These are phyloP conservation scores for Coemansia sp. DNA, from an alignment of 192 early-diverging fungal genomes.

Conservation along the genomic window DNA sequence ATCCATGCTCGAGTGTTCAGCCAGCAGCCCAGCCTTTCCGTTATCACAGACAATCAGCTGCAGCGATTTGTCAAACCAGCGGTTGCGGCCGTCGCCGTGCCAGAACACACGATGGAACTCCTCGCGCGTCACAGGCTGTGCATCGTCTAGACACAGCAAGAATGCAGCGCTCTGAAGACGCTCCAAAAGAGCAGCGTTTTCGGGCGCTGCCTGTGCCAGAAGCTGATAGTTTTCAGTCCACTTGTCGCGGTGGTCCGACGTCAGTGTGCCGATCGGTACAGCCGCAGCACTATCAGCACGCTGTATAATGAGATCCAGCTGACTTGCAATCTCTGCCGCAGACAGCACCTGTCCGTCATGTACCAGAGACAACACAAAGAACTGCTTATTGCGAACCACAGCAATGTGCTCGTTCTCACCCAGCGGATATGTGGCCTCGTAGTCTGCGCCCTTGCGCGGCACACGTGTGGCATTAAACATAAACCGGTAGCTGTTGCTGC, in stretches of 20 bases:
- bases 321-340: constrained; percentile 78
- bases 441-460: constrained; percentile 82
- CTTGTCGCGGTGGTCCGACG: constrained; percentile 89
- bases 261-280: constrained; percentile 81
- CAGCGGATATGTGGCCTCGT: constrained; percentile 71
- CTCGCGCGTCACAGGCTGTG: constrained; percentile 82
- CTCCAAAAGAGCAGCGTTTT: constrained; percentile 72
- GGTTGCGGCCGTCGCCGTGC: constrained; percentile 95
- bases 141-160: constrained; percentile 88
- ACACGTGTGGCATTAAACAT: constrained; percentile 97
- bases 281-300: constrained; percentile 67
- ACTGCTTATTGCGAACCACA: constrained; percentile 89
- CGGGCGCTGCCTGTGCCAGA: constrained; percentile 63
- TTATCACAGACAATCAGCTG: constrained; percentile 98
- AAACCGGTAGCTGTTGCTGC: constrained; percentile 89
- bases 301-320: constrained; percentile 68
- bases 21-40: constrained; percentile 93
- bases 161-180: constrained; percentile 85
- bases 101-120: constrained; percentile 86
- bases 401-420: constrained; percentile 76
- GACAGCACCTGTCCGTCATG: constrained; percentile 78
- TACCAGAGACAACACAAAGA: constrained; percentile 74
- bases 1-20: constrained; percentile 94
- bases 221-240: constrained; percentile 84
- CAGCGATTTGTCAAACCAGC: constrained; percentile 95